Evolutionary conservation across 257 asterid species (phyloP), one percentile per base, ranked within the genome.

Genomic region (Rauvolfia tetraphylla): DNA sequence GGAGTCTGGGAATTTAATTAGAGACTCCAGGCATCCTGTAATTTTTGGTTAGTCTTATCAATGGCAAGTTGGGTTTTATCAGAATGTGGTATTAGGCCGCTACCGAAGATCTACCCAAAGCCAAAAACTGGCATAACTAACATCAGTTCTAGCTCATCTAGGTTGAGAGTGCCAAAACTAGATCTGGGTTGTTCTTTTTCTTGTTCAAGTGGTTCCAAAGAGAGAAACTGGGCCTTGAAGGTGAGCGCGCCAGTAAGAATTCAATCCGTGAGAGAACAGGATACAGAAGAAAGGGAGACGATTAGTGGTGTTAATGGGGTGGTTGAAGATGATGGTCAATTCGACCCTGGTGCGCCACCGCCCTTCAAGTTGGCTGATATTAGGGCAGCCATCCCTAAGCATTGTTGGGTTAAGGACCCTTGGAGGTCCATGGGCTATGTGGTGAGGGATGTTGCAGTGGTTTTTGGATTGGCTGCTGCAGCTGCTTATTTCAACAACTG

Each of bases 401-500:
- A 92, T 86, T 92, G 98, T 75, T 95, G 98, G 99, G 97, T 92
- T 5, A 95, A 87, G 84, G 83, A 95, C 76, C 96, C 98, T 33
- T 86, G 93, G 97, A 86, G 75, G 86, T 95, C 98, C 20, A 90
- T 91, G 96, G 85, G 95, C 77, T 95, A 89, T 86, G 98, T 95
- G 33, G 89, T 81, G 23, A 93, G 98, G 75, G 98, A 93, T 85
- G 90, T 91, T 5, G 90, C 78, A 71, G 82, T 85, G 67, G 96
- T 95, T 78, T 79, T 95, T 78, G 99, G 96, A 13, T 76, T 95
- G 80, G 99, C 98, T 0, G 97, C 93, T 13, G 89, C 36, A 23
- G 99, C 98, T n/a, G 90, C 94, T 72, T 91, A 89, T 83, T 80
- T 86, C 74, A 91, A 91, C 86, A 91, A 83, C 49, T 93, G 97